These are phyloP conservation scores for Sophora flavescens DNA, from an alignment of 306 rosid genomes.

Conservation along the genomic window DNA sequence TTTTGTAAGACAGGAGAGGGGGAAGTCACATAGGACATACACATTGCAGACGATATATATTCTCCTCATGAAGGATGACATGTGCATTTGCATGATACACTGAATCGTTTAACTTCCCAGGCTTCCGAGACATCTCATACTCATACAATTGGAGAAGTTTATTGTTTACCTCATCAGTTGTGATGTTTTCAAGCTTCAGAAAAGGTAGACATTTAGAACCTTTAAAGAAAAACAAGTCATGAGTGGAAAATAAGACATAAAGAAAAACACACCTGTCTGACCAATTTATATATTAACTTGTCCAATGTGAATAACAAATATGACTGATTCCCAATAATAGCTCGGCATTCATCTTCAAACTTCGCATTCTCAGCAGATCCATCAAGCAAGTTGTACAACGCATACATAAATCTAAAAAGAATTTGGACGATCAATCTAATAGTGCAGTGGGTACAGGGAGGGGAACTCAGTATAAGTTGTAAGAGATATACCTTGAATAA, in stretches of 20 bases:
- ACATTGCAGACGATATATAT: slow-evolving; percentile 83
- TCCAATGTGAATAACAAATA: slow-evolving; percentile 93
- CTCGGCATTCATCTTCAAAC: slow-evolving; percentile 98
- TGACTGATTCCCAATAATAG: slow-evolving; percentile 90
- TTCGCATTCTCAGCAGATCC: slow-evolving; percentile 91
- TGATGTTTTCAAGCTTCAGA: slow-evolving; percentile 89
- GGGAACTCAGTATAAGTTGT: slow-evolving; percentile 26
- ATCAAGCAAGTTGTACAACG: slow-evolving; percentile 86
- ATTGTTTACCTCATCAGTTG: slow-evolving; percentile 79
- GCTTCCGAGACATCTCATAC: slow-evolving; percentile 83
- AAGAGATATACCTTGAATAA: slow-evolving; percentile 68
- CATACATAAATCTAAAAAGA: slow-evolving; percentile 75
- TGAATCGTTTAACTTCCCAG: slow-evolving; percentile 72
- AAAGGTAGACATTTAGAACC: slow-evolving; percentile 46
- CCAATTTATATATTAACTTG: slow-evolving; percentile 88
- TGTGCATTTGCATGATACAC: slow-evolving; percentile 90
- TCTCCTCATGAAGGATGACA: slow-evolving; percentile 92
- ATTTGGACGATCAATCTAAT: slow-evolving; percentile 7
- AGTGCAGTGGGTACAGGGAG: not conserved
- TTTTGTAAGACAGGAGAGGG: not conserved
- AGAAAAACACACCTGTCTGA: slow-evolving; percentile 73
- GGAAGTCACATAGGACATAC: slow-evolving; percentile 57
- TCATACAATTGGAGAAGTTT: slow-evolving; percentile 91
- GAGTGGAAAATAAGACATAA: slow-evolving; percentile 31
- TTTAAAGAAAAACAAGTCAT: slow-evolving; percentile 31